Evolutionary conservation across 1,284 basidiomycete species (phyloP).

Genomic region (Athelia psychrophila): DNA sequence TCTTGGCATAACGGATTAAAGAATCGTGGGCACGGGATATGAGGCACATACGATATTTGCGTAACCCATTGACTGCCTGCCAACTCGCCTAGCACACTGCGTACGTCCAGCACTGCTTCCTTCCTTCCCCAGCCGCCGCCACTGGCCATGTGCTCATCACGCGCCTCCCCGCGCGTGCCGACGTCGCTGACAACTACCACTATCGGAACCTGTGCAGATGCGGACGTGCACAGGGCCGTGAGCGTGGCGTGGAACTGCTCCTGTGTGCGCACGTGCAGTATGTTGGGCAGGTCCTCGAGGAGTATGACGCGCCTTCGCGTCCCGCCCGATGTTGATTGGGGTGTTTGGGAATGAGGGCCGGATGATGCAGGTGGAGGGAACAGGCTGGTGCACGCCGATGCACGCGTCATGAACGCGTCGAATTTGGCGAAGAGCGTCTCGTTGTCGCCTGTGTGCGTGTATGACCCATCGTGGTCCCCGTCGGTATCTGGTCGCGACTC

Average conservation of each 20-base stretch:
- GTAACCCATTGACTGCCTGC: slow-evolving; percentile 64
- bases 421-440: slow-evolving; percentile 77
- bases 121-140: slow-evolving; percentile 37
- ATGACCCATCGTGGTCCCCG: background rate
- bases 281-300: slow-evolving; percentile 91
- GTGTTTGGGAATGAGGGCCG: slow-evolving; percentile 13
- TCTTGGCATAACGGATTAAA: background rate
- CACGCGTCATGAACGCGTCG: slow-evolving; percentile 73
- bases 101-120: slow-evolving; percentile 61
- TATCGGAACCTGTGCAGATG: slow-evolving; percentile 56
- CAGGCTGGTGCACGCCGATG: slow-evolving; percentile 61
- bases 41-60: slow-evolving; percentile 61
- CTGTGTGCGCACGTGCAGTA: slow-evolving; percentile 74
- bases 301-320: slow-evolving; percentile 63
- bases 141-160: slow-evolving; percentile 44
- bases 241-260: slow-evolving; percentile 76
- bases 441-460: slow-evolving; percentile 27
- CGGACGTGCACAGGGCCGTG: slow-evolving; percentile 46
- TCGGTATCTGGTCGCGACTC: background rate
- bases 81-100: slow-evolving; percentile 62
- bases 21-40: too few species aligned
- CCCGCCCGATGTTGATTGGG: slow-evolving; percentile 14
- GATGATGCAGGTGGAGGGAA: slow-evolving; percentile 29
- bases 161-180: slow-evolving; percentile 69
- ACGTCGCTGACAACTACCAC: slow-evolving; percentile 86